Evolutionary conservation across 2,329 filamentous ascomycete species (phyloP).

Genomic region (Colletotrichum phormii): DNA sequence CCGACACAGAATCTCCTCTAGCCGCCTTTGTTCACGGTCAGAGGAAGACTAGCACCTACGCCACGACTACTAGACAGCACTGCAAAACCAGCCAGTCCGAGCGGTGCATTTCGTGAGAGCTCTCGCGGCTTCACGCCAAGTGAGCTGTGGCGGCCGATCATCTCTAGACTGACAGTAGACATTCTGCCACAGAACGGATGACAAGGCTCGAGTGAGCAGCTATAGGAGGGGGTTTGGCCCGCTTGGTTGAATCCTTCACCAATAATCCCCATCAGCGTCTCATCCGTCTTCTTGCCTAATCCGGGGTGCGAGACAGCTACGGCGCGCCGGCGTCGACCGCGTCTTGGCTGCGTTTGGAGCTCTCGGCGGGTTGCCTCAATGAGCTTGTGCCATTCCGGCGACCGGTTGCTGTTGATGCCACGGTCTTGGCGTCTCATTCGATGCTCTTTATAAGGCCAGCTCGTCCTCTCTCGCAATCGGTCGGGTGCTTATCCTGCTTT

Average conservation of each 20-base stretch:
- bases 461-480: neutral
- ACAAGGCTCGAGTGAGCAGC: neutral
- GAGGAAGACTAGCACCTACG: neutral
- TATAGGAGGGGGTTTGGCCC: neutral
- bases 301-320: constrained; percentile 23
- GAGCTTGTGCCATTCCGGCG: neutral
- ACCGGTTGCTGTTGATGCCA: neutral
- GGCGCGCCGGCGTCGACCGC: neutral
- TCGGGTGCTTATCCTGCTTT: neutral
- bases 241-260: neutral
- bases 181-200: neutral
- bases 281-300: constrained; percentile 9
- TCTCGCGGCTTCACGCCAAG: constrained; percentile 4
- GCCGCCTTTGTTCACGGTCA: constrained; percentile 12
- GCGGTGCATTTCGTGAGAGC: constrained; percentile 1
- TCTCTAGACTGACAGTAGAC: neutral
- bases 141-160: constrained; percentile 1
- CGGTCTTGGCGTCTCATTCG: neutral
- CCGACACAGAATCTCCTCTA: neutral
- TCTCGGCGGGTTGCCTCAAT: neutral
- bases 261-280: neutral
- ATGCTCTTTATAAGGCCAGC: constrained; percentile 10
- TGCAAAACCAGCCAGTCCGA: constrained; percentile 2
- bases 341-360: constrained; percentile 9
- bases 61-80: neutral